Evolutionary conservation across 1,284 basidiomycete genomes (phyloP).

Genomic region (Agaricales sp.): DNA sequence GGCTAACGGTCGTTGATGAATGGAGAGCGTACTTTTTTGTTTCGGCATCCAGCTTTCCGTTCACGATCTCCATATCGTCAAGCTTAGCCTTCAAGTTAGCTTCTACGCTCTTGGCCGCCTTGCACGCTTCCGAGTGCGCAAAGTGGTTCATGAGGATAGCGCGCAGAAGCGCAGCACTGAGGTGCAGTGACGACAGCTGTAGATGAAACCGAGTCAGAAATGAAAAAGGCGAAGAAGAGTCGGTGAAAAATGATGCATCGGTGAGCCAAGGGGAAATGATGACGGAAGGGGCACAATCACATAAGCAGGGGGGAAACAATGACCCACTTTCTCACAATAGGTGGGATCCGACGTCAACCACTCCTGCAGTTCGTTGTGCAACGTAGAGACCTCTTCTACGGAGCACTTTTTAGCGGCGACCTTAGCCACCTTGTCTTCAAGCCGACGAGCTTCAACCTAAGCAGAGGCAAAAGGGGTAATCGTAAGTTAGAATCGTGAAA

Average conservation of each 20-base stretch:
- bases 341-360: slow-evolving; percentile 53
- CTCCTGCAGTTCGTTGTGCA: slow-evolving; percentile 64
- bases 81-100: slow-evolving; percentile 48
- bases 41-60: slow-evolving; percentile 54
- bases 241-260: slow-evolving; percentile 14
- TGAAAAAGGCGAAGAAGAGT: slow-evolving; percentile 7
- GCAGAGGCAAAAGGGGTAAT: slow-evolving; percentile 29
- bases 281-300: neutral
- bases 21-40: neutral
- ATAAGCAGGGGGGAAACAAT: neutral
- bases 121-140: slow-evolving; percentile 64
- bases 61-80: slow-evolving; percentile 48
- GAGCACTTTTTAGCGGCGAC: slow-evolving; percentile 78
- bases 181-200: slow-evolving; percentile 53
- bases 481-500: slow-evolving; percentile 19
- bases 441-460: slow-evolving; percentile 47
- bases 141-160: slow-evolving; percentile 74
- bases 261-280: slow-evolving; percentile 4
- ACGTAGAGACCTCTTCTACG: slow-evolving; percentile 65
- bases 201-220: slow-evolving; percentile 9
- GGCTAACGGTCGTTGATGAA: slow-evolving; percentile 2
- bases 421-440: slow-evolving; percentile 67
- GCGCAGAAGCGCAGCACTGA: slow-evolving; percentile 58
- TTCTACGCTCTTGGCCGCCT: slow-evolving; percentile 51
- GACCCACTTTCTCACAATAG: slow-evolving; percentile 41